These are phyloP conservation scores for Malus hybrid DNA, from an alignment of 331 rosid species.

Conservation along the genomic window DNA sequence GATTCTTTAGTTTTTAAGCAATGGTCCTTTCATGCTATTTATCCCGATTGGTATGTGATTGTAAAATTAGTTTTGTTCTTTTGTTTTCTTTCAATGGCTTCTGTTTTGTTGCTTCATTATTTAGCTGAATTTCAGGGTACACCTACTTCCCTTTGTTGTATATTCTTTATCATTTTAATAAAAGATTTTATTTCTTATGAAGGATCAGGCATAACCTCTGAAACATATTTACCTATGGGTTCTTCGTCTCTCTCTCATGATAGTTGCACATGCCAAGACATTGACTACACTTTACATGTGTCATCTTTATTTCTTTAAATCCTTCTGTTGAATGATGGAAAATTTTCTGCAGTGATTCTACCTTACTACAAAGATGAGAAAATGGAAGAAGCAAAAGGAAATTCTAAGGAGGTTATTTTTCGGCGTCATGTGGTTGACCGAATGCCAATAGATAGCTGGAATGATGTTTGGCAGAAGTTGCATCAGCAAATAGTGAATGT, in stretches of 20 bases:
- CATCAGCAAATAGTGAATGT: conserved; percentile 94
- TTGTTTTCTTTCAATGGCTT: background rate
- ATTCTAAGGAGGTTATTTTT: conserved; percentile 53
- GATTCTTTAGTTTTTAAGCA: background rate
- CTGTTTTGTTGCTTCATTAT: background rate
- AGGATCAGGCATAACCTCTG: background rate
- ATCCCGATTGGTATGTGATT: background rate
- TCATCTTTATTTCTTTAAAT: background rate
- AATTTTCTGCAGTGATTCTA: conserved; percentile 60
- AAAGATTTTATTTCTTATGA: background rate
- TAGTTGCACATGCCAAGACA: background rate
- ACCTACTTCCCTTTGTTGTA: background rate
- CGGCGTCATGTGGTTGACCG: conserved; percentile 81
- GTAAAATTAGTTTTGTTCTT: background rate
- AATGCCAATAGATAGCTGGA: conserved; percentile 98
- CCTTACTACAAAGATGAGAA: conserved; percentile 71
- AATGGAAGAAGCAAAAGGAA: conserved; percentile 31
- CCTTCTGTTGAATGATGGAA: conserved; percentile 12
- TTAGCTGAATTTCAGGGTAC: background rate
- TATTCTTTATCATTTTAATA: background rate
- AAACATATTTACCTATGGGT: background rate
- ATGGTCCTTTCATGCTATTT: background rate
- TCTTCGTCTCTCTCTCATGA: background rate
- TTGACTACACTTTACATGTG: background rate
- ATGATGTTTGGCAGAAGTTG: conserved; percentile 90